Evolutionary conservation across 768 basidiomycete species (phyloP).

Genomic region (Nevesoporus exiguus): DNA sequence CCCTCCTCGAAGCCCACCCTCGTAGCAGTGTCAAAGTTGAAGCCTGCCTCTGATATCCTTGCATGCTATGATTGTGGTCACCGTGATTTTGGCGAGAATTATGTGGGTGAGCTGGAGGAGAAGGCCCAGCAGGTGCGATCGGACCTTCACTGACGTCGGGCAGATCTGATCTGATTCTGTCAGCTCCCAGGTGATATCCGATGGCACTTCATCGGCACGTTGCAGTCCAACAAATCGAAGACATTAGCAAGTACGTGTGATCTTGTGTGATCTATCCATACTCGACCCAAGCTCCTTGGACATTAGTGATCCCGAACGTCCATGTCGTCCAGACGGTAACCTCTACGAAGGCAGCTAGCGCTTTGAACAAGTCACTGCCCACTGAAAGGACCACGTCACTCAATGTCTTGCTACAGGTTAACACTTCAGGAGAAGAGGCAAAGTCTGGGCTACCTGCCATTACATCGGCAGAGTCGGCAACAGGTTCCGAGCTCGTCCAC

Average conservation of each 20-base stretch:
- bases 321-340: conserved; percentile 84
- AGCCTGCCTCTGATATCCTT: conserved; percentile 82
- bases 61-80: conserved; percentile 81
- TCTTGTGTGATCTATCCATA: not conserved
- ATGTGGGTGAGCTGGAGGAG: conserved; percentile 88
- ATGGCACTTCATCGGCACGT: conserved; percentile 96
- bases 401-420: conserved; percentile 86
- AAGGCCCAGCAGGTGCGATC: conserved; percentile 68
- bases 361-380: conserved; percentile 71
- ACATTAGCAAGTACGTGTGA: conserved; percentile 63
- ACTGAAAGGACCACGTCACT: conserved; percentile 55
- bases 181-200: conserved; percentile 86
- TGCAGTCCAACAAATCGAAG: conserved; percentile 94
- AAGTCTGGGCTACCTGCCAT: conserved; percentile 85
- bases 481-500: conserved; percentile 50
- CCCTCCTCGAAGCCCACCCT: conserved; percentile 39
- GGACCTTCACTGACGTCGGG: not conserved
- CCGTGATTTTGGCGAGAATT: conserved; percentile 96
- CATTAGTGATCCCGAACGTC: conserved; percentile 80
- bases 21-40: conserved; percentile 92
- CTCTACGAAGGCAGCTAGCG: conserved; percentile 74
- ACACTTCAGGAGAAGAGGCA: conserved; percentile 88
- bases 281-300: conserved; percentile 4
- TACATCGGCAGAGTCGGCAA: conserved; percentile 27
- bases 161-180: conserved; percentile 9